Percentiles rank a stretch among this genome's conserved stretches.
phyloP scores from a whole-genome alignment of 306 rosid genomes.

The Malus domestica region ASM211411v1 NC_041800.1:28959733-28960232 shows the following conservation, averaged over 20 bases:
- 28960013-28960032: conserved; percentile 9
- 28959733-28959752: neutral
- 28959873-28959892: conserved; percentile 63
- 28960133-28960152: neutral
- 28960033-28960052: neutral
- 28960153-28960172: neutral
- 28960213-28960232: neutral
- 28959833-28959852: conserved; percentile 72
- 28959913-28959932: conserved; percentile 33
- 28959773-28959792: neutral
- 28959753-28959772: conserved; percentile 12
- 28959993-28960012: neutral
- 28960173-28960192: neutral
- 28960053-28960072: neutral
- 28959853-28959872: conserved; percentile 61
- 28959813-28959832: conserved; percentile 58
- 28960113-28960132: neutral
- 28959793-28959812: conserved; percentile 60
- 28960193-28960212: neutral
- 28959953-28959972: neutral
- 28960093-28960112: neutral
- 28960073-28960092: neutral
- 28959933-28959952: conserved; percentile 6
- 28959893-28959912: conserved; percentile 68
- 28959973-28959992: conserved; percentile 1